These are phyloP conservation scores for Diaporthe destruens DNA, from an alignment of 2,329 filamentous ascomycete species.

Conservation along the genomic window DNA sequence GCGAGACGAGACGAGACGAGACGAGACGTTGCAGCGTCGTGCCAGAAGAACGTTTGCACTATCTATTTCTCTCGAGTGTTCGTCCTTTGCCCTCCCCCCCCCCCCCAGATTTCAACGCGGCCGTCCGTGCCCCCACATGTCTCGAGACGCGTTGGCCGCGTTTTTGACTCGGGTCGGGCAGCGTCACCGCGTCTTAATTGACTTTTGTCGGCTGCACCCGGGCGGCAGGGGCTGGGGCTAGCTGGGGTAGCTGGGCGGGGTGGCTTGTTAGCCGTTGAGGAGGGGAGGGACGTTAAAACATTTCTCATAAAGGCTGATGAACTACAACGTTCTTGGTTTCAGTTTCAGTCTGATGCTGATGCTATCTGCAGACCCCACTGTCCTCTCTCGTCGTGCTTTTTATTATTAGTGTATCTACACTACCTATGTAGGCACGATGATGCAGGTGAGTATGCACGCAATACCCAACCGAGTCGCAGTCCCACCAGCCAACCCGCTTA, in stretches of 20 bases:
- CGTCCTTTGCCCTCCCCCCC: not conserved
- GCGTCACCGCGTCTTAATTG: constrained; percentile 31
- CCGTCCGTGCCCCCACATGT: constrained; percentile 27
- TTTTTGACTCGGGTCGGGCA: not conserved
- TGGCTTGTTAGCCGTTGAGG: not conserved
- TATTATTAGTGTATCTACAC: too few relatives aligned
- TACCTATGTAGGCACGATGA: too few relatives aligned
- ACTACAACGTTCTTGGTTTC: too few relatives aligned
- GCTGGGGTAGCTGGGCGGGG: too few relatives aligned
- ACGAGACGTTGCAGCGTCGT: constrained; percentile 8
- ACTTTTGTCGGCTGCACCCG: not conserved
- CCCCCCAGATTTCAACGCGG: constrained; percentile 4
- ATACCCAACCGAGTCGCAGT: too few relatives aligned
- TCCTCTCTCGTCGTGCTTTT: too few relatives aligned
- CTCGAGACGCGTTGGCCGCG: constrained; percentile 28
- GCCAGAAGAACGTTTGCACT: not conserved
- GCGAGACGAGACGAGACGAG: not conserved
- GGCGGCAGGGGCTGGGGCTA: not conserved
- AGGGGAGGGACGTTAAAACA: too few relatives aligned
- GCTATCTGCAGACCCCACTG: not conserved
- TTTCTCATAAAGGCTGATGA: too few relatives aligned
- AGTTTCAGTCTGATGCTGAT: constrained; percentile 18
- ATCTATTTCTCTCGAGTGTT: not conserved
- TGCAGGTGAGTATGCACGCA: too few relatives aligned
- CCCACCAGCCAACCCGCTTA: too few relatives aligned